Percentiles rank a stretch among this genome's conserved stretches.
Conservation (phyloP, 2,329 filamentous ascomycete species). For the Colletotrichum trifolii region DNA sequence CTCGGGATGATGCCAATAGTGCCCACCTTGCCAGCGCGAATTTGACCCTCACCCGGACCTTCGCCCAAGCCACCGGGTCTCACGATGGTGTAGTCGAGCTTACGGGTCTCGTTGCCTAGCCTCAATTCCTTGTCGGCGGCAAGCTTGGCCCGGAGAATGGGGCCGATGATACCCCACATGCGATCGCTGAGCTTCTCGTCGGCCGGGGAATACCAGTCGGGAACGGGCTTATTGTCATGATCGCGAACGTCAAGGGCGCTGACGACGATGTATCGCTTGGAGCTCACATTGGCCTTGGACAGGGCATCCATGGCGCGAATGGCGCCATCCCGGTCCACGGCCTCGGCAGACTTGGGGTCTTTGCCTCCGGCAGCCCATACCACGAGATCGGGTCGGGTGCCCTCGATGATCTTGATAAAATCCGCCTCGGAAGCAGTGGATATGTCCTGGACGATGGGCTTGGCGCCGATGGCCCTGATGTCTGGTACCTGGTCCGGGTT, state of each 20-base stretch:
- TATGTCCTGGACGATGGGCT: conserved; percentile 55
- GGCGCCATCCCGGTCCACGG: conserved; percentile 58
- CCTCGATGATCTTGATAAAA: conserved; percentile 49
- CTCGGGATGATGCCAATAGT: conserved; percentile 49
- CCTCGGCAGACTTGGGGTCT: conserved; percentile 52
- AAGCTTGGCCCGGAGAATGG: conserved; percentile 55
- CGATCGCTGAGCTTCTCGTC: conserved; percentile 48
- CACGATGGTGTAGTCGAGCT: conserved; percentile 58
- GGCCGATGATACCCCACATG: conserved; percentile 51
- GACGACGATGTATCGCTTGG: conserved; percentile 57
- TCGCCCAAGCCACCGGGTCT: conserved; percentile 53
- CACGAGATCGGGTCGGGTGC: conserved; percentile 45
- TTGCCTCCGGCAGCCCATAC: conserved; percentile 47
- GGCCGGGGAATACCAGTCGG: conserved; percentile 55
- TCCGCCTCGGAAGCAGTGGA: conserved; percentile 50
- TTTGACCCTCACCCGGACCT: conserved; percentile 49
- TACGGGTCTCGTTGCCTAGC: conserved; percentile 48
- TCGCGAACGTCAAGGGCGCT: conserved; percentile 58
- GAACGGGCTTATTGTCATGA: conserved; percentile 47
- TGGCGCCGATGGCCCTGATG: conserved; percentile 53
- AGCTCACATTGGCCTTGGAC: conserved; percentile 47
- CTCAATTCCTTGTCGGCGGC: conserved; percentile 53
- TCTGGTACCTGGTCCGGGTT: conserved; percentile 45
- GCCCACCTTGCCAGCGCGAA: conserved; percentile 55
- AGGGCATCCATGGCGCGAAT: conserved; percentile 58